Percentiles rank a stretch among this genome's conserved stretches.
These are phyloP conservation scores for Dictyostelium firmibasis DNA, from an alignment of 78 protist genomes.

Conservation along the genomic window DNA sequence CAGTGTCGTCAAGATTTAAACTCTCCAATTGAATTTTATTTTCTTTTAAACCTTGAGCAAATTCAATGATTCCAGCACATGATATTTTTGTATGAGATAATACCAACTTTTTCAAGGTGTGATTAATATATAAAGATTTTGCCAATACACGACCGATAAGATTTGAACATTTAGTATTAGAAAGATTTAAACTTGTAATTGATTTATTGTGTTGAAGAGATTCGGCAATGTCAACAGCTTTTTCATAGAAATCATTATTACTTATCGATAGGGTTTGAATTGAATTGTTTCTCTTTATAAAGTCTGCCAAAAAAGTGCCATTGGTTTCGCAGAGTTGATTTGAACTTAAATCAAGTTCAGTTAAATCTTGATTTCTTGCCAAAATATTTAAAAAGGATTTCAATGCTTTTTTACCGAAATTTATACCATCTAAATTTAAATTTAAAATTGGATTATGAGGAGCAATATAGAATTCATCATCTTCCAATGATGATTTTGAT, in stretches of 20 bases:
- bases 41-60: conserved; percentile 1
- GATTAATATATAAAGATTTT: neutral
- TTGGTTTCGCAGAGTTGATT: neutral
- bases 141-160: conserved; percentile 71
- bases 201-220: conserved; percentile 4
- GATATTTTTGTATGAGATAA: conserved; percentile 45
- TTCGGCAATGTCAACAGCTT: conserved; percentile 33
- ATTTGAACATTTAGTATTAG: conserved; percentile 40
- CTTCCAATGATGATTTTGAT: neutral
- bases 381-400: conserved; percentile 28
- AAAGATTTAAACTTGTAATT: conserved; percentile 19
- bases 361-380: conserved; percentile 40
- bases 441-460: conserved; percentile 11
- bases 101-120: neutral
- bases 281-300: conserved; percentile 10
- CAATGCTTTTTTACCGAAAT: conserved; percentile 38
- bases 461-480: neutral
- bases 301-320: conserved; percentile 16
- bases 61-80: conserved; percentile 22
- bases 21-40: conserved; percentile 17
- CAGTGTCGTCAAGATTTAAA: conserved; percentile 39
- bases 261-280: conserved; percentile 5
- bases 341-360: conserved; percentile 1
- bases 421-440: conserved; percentile 45
- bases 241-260: conserved; percentile 52